A percentile compares a stretch with the other conserved stretches of the same genome.
phyloP scores from a whole-genome alignment of 495 filamentous ascomycete genomes.

The Cudoniella acicularis region DNA sequence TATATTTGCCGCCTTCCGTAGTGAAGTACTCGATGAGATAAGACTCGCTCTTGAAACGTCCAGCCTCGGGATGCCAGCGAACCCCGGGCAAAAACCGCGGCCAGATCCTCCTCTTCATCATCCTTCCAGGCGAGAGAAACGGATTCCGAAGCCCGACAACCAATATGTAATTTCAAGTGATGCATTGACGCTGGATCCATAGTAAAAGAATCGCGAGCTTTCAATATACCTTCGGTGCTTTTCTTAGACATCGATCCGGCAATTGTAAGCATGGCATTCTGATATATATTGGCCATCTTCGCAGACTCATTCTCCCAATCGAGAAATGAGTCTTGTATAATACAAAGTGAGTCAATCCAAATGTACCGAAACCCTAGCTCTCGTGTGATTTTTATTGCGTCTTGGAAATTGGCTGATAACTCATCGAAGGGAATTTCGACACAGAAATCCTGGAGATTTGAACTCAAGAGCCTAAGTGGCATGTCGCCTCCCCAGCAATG shows the following conservation, averaged over 20 bases:
- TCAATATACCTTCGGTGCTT: not conserved
- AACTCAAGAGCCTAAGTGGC: not conserved
- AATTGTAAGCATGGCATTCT: conserved; percentile 23
- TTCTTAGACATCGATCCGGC: not conserved
- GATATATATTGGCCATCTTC: conserved; percentile 26
- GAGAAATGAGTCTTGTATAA: conserved; percentile 31
- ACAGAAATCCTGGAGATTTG: not conserved
- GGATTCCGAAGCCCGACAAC: not conserved
- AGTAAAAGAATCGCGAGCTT: too few relatives aligned
- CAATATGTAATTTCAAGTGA: too few relatives aligned
- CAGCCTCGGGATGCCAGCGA: not conserved
- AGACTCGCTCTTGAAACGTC: not conserved
- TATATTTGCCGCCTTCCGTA: not conserved
- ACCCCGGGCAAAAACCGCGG: not conserved
- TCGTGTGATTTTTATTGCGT: not conserved
- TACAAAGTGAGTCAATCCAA: conserved; percentile 21
- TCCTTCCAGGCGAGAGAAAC: not conserved
- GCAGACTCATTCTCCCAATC: conserved; percentile 24
- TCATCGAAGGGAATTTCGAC: not conserved
- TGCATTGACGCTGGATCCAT: too few relatives aligned
- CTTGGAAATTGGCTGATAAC: not conserved
- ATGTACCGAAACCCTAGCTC: not conserved
- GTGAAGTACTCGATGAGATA: not conserved
- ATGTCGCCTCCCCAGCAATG: not conserved
- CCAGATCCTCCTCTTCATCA: not conserved